Evolutionary conservation across 768 basidiomycete genomes (phyloP).

Genomic region (Erythrobasidium yunnanense): DNA sequence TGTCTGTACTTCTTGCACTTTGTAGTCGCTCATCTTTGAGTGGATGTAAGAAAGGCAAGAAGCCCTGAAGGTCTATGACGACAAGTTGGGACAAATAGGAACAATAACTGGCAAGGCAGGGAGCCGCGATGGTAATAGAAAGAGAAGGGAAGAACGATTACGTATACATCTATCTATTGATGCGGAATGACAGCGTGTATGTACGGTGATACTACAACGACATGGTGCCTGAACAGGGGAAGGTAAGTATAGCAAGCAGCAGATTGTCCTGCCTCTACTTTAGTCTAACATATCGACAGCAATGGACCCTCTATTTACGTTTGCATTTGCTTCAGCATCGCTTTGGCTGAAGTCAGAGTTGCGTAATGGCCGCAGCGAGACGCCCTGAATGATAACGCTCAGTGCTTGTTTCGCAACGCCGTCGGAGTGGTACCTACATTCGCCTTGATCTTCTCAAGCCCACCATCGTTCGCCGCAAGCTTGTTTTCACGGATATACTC

Average conservation of each 20-base stretch:
- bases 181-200: too few relatives aligned
- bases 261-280: neutral
- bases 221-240: too few relatives aligned
- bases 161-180: too few relatives aligned
- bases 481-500: slow-evolving; percentile 55
- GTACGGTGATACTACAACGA: too few relatives aligned
- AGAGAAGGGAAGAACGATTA: too few relatives aligned
- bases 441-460: slow-evolving; percentile 30
- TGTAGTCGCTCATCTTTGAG: slow-evolving; percentile 37
- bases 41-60: too few relatives aligned
- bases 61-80: too few relatives aligned
- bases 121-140: too few relatives aligned
- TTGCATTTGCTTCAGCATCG: slow-evolving; percentile 64
- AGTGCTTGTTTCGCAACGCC: slow-evolving; percentile 52
- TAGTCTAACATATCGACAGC: slow-evolving; percentile 11
- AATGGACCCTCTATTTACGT: slow-evolving; percentile 37
- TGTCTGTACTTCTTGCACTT: slow-evolving; percentile 53
- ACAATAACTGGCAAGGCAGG: too few relatives aligned
- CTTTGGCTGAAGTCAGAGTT: slow-evolving; percentile 57
- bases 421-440: neutral
- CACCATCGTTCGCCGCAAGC: slow-evolving; percentile 28
- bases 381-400: slow-evolving; percentile 50
- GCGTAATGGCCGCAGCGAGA: slow-evolving; percentile 57
- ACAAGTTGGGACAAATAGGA: too few relatives aligned
- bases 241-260: too few relatives aligned